Base-by-base conservation (phyloP, 2,329 filamentous ascomycete genomes). In the Coleophoma eucalyptorum region DNA sequence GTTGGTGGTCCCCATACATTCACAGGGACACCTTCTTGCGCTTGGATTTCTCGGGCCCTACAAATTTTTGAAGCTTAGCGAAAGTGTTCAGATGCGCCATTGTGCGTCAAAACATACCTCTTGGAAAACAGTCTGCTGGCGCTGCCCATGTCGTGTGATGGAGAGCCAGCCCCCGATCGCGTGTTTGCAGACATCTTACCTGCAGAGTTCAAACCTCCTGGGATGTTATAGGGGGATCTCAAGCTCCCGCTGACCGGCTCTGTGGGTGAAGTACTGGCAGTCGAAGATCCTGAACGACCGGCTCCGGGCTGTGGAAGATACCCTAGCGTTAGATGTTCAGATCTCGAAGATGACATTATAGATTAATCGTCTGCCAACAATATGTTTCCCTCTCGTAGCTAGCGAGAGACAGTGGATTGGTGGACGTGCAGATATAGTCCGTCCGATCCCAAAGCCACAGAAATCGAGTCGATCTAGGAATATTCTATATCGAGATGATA, bases 31-130 rank as follows among this genome's bases (percentile, higher is more conserved):
- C 92, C 92, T 79, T 97, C 93, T 73, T 97, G 92, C 49, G 92
- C 92, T 74, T 97, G 93, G 55, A 97, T 97, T 71, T 99, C 94
- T 69, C 94, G 83, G 59, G 94, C 92, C 67, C 93, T 96, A 63
- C 50, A 45, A 35, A 48, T 19, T 48, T 55, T 48, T 43, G 51
- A 20, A 52, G 50, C 49, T 57, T 50, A 60, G 54, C 34, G 48
- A 44, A 32, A 41, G 19, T 49, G 18, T 44, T 10, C 19, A 43
- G 16, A 45, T 20, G 26, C 10, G 31, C 34, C 21, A 45, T 18
- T 33, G 44, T 42, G 40, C 12, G 44, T 33, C 20, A 13, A 38
- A 58, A 74, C 84, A 66, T 81, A 96, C 91, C 94, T 86, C 77
- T 97, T 97, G 56, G 91, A 91, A 72, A 89, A 97, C 53, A 97